These are phyloP conservation scores for Micractinium conductrix DNA, from an alignment of 139 green algal species.

Conservation along the genomic window DNA sequence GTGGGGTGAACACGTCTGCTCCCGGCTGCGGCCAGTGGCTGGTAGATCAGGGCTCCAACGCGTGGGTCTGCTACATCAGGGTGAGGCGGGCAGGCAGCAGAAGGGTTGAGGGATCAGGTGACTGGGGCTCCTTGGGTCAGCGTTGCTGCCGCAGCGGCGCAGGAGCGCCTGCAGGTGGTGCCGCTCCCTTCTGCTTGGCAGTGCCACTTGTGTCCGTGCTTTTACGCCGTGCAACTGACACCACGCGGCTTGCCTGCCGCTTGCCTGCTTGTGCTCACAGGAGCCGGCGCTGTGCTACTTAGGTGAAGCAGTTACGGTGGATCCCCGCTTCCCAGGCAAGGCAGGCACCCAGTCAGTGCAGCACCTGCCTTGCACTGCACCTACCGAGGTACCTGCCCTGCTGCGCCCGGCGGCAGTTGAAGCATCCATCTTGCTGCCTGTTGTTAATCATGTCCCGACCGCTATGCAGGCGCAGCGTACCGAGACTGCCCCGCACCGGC, in stretches of 20 bases:
- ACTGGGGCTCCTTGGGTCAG: too few relatives aligned
- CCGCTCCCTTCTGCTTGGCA: too few relatives aligned
- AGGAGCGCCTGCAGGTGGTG: not conserved
- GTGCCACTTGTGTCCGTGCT: too few relatives aligned
- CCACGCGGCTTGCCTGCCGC: not conserved
- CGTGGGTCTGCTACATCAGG: slow-evolving; percentile 1
- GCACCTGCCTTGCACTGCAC: not conserved
- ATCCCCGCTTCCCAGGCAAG: not conserved
- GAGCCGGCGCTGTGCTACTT: slow-evolving; percentile 7
- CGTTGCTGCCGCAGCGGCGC: too few relatives aligned
- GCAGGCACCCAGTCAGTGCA: not conserved
- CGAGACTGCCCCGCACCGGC: not conserved
- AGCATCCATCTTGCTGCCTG: not conserved
- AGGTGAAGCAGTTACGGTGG: not conserved
- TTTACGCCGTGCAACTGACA: too few relatives aligned
- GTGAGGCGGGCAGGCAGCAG: not conserved
- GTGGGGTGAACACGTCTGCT: slow-evolving; percentile 3
- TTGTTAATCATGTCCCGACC: not conserved
- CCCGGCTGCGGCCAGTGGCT: slow-evolving; percentile 20
- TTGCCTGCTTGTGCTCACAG: not conserved
- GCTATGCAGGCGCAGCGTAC: slow-evolving; percentile 1
- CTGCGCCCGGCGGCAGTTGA: not conserved
- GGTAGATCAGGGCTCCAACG: not conserved
- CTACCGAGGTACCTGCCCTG: not conserved
- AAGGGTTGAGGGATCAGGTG: too few relatives aligned